These are phyloP conservation scores for Wickerhamiella galacta DNA, from an alignment of 805 yeast species.

Conservation along the genomic window DNA sequence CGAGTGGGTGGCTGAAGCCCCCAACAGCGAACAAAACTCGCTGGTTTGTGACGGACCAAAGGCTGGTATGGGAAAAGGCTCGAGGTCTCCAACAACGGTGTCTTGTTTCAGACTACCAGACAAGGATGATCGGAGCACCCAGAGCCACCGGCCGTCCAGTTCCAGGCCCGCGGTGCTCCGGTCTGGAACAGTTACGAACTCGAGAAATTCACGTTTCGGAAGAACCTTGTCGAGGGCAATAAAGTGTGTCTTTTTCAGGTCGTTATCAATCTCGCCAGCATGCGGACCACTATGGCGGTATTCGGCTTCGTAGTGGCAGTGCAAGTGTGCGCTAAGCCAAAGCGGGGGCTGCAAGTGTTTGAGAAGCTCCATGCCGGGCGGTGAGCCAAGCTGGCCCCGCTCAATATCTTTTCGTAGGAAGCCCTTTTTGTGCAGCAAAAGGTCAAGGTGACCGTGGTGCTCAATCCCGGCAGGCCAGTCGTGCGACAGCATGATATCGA, in stretches of 20 bases:
- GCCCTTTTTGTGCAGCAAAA: conserved; percentile 42
- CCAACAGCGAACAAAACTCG: neutral
- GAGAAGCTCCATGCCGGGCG: conserved; percentile 42
- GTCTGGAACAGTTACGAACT: conserved; percentile 17
- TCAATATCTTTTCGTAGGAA: conserved; percentile 50
- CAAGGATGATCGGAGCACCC: neutral
- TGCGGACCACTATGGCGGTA: conserved; percentile 26
- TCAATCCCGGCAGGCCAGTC: conserved; percentile 89
- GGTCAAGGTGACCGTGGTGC: conserved; percentile 38
- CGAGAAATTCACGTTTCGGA: conserved; percentile 43
- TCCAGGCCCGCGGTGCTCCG: neutral
- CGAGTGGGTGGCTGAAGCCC: too few relatives aligned
- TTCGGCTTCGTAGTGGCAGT: conserved; percentile 49
- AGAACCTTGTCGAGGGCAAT: conserved; percentile 76
- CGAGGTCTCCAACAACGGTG: neutral
- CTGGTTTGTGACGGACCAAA: neutral
- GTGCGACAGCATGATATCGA: conserved; percentile 58
- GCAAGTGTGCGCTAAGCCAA: conserved; percentile 89
- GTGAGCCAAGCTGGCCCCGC: conserved; percentile 51
- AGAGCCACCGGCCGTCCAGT: conserved; percentile 3
- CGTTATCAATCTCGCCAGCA: conserved; percentile 4
- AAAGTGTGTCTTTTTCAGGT: conserved; percentile 31
- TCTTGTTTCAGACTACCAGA: too few relatives aligned
- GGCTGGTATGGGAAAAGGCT: neutral
- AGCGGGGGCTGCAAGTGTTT: conserved; percentile 37